Base-by-base conservation (phyloP, 768 basidiomycete species). In the Lactarius hengduanensis region DNA sequence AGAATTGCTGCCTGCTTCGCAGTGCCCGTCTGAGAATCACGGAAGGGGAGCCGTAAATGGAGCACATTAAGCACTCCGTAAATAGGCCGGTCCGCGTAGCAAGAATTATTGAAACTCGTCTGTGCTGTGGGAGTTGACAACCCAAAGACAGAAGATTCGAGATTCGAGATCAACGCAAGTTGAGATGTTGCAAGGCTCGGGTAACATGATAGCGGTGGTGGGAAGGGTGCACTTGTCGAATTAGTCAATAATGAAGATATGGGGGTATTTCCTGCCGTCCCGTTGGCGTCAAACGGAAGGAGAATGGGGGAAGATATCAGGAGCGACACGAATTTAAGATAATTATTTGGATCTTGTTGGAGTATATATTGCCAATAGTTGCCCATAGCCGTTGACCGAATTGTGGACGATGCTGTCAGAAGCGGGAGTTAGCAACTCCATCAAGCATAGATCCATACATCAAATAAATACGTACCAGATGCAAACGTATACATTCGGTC, bases 401-500 rank as follows among this genome's bases (percentile, higher is more conserved):
- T 86, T 0, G 77, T 79, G 0, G 87, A 83, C 11, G 86, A 84
- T 2, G 87, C 88, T 90, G 71, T 6, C 61, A 32, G 28, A 43
- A 8, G 53, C 38, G 18, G 6, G 45, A 22, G 8, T 69, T 32
- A 47, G 62, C 54, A 58, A 36, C 26, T 26, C 36, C 40, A 55
- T 18, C 54, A 66, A 26, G 53, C 28, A 56, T 32, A 36, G 43
- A 15, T 57, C 47, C 61, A 50, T 34, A 16, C 56, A 34, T 13
- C 50, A 16, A 32, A 13, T 15, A 40, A 56, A 65, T 36, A 71
- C 83, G 64, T 73, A 88, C 88, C 87, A 64, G 77, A 75, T 22
- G 88, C 85, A 77, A 78, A 84, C 20, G 79, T 80, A 72, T 86
- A 87, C 81, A 88, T 85, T 53, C 82, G 78, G 72, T 89, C 82